Conservation (phyloP, 805 yeast genomes). For the Priceomyces medius region DNA sequence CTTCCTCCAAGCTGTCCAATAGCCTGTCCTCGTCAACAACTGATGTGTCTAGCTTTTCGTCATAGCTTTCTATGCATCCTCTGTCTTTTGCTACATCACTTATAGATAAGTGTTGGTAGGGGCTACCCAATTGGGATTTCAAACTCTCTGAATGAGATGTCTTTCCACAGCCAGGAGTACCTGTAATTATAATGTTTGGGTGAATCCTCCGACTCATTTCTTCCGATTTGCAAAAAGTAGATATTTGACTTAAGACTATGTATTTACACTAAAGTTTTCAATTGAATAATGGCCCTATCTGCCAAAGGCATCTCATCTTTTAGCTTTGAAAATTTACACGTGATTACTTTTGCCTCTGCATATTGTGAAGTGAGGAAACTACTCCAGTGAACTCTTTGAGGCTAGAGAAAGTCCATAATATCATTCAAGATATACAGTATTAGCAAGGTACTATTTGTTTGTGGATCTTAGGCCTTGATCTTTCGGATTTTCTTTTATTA, state of each 20-base stretch:
- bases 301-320: too few species aligned
- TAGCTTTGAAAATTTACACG: background rate
- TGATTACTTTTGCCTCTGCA: too few species aligned
- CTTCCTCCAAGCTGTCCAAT: slow-evolving; percentile 75
- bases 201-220: slow-evolving; percentile 33
- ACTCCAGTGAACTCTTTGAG: too few species aligned
- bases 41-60: slow-evolving; percentile 77
- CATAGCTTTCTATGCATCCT: slow-evolving; percentile 78
- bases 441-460: too few species aligned
- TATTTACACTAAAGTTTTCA: background rate
- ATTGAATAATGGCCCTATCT: too few species aligned
- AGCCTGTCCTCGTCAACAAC: slow-evolving; percentile 92
- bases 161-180: slow-evolving; percentile 94
- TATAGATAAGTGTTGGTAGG: slow-evolving; percentile 57
- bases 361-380: too few species aligned
- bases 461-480: too few species aligned
- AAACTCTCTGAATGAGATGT: slow-evolving; percentile 70
- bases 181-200: slow-evolving; percentile 87
- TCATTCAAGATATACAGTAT: too few species aligned
- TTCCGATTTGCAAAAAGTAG: background rate
- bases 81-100: slow-evolving; percentile 80
- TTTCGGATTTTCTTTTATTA: too few species aligned
- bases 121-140: slow-evolving; percentile 47
- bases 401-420: background rate
- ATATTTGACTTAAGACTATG: background rate